Evolutionary conservation across 1,139 yeast genomes (phyloP).

Genomic region (Pichia terricola): DNA sequence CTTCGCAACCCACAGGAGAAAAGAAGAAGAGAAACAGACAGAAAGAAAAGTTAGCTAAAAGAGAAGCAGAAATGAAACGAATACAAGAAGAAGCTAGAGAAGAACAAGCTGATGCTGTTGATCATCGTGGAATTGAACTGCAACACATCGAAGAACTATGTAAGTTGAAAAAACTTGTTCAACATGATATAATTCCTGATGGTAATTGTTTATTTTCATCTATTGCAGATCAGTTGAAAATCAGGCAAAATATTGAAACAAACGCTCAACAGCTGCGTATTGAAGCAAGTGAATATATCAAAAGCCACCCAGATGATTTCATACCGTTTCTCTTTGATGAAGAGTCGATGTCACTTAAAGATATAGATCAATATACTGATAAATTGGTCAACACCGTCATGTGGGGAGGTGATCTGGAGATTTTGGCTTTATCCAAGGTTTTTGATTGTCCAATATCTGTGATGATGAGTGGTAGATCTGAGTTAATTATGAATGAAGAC

Average conservation of each 20-base stretch:
- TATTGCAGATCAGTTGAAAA: slow-evolving; percentile 61
- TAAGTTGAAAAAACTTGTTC: slow-evolving; percentile 35
- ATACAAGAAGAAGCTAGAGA: slow-evolving; percentile 57
- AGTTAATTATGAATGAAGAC: slow-evolving; percentile 47
- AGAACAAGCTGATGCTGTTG: slow-evolving; percentile 62
- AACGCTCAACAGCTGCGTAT: slow-evolving; percentile 49
- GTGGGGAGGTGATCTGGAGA: slow-evolving; percentile 97
- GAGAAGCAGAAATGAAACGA: slow-evolving; percentile 60
- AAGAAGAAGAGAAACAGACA: slow-evolving; percentile 63
- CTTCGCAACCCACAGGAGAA: slow-evolving; percentile 5
- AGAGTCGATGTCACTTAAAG: slow-evolving; percentile 47
- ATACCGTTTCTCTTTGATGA: slow-evolving; percentile 81
- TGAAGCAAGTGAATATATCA: slow-evolving; percentile 58
- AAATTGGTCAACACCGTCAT: slow-evolving; percentile 66
- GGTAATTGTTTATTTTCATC: slow-evolving; percentile 93
- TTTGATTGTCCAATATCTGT: slow-evolving; percentile 68
- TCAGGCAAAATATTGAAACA: slow-evolving; percentile 36
- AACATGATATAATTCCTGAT: slow-evolving; percentile 72
- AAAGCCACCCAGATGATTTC: slow-evolving; percentile 56
- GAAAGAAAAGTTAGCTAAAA: slow-evolving; percentile 68
- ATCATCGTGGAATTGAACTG: slow-evolving; percentile 61
- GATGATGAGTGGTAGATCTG: slow-evolving; percentile 65
- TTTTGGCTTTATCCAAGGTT: slow-evolving; percentile 63
- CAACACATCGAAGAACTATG: slow-evolving; percentile 52
- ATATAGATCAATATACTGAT: slow-evolving; percentile 59